These are phyloP conservation scores for Colletotrichum graminicola DNA, from an alignment of 2,329 filamentous ascomycete species.

Conservation along the genomic window DNA sequence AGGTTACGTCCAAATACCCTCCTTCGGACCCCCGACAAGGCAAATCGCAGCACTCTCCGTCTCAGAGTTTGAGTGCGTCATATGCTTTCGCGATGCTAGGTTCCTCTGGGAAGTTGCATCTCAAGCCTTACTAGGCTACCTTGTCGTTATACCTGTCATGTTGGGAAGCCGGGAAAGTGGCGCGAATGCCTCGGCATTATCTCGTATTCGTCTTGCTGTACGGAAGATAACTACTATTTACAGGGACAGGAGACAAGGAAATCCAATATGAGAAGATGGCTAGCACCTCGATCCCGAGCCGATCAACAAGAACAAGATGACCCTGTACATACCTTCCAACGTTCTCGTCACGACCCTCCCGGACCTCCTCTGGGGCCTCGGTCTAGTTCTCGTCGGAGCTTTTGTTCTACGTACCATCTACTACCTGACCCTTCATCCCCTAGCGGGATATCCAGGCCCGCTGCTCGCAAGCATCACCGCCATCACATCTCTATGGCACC, in stretches of 20 bases:
- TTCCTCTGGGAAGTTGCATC: not conserved
- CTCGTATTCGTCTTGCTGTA: slow-evolving; percentile 2
- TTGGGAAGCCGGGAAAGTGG: not conserved
- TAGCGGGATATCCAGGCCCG: slow-evolving; percentile 36
- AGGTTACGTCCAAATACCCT: slow-evolving; percentile 7
- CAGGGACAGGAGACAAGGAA: not conserved
- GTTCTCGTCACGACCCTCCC: not conserved
- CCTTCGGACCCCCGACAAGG: not conserved
- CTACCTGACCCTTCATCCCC: slow-evolving; percentile 35
- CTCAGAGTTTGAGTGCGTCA: not conserved
- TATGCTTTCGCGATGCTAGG: not conserved
- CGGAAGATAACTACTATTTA: slow-evolving; percentile 10
- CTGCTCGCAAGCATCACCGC: slow-evolving; percentile 32
- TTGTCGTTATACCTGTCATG: slow-evolving; percentile 1
- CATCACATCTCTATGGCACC: slow-evolving; percentile 32
- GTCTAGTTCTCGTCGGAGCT: slow-evolving; percentile 15
- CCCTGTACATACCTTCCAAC: slow-evolving; percentile 11
- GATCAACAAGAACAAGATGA: slow-evolving; percentile 19
- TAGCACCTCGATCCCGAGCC: slow-evolving; percentile 1
- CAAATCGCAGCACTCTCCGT: not conserved
- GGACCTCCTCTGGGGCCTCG: slow-evolving; percentile 14
- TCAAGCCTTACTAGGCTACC: not conserved
- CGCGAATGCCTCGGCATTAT: not conserved
- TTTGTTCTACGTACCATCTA: slow-evolving; percentile 34
- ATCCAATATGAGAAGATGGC: not conserved